phyloP scores from a whole-genome alignment of 345 rosid genomes.

The Punica granatum region DNA sequence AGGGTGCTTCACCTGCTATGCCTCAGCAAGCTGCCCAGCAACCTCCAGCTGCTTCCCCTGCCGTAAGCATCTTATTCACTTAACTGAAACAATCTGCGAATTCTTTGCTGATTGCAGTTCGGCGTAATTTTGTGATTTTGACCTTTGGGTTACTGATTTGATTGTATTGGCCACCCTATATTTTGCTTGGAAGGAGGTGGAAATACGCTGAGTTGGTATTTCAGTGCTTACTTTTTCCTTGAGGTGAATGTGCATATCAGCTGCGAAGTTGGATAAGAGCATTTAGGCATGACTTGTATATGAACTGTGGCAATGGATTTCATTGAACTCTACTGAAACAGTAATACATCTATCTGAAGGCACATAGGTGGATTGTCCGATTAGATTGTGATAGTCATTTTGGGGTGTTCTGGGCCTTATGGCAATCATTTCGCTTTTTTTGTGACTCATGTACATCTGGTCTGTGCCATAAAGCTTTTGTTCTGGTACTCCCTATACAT shows the following conservation, averaged over 20 bases:
- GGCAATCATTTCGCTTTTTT: not conserved
- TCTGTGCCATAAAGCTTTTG: not conserved
- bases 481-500: not conserved
- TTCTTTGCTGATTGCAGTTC: not conserved
- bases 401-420: not conserved
- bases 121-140: not conserved
- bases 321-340: not conserved
- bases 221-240: not conserved
- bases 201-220: not conserved
- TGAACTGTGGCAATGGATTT: not conserved
- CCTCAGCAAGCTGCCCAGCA: slow-evolving; percentile 52
- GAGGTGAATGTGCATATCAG: not conserved
- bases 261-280: not conserved
- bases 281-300: not conserved
- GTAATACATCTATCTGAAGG: not conserved
- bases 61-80: slow-evolving; percentile 7
- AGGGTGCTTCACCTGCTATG: slow-evolving; percentile 33
- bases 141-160: not conserved
- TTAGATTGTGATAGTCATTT: not conserved
- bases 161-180: not conserved
- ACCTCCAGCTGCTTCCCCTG: slow-evolving; percentile 36
- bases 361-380: not conserved
- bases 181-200: not conserved
- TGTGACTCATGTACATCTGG: not conserved
- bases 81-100: not conserved